Base-by-base conservation (phyloP, 768 basidiomycete genomes). In the Cyclocybe cylindracea region DNA sequence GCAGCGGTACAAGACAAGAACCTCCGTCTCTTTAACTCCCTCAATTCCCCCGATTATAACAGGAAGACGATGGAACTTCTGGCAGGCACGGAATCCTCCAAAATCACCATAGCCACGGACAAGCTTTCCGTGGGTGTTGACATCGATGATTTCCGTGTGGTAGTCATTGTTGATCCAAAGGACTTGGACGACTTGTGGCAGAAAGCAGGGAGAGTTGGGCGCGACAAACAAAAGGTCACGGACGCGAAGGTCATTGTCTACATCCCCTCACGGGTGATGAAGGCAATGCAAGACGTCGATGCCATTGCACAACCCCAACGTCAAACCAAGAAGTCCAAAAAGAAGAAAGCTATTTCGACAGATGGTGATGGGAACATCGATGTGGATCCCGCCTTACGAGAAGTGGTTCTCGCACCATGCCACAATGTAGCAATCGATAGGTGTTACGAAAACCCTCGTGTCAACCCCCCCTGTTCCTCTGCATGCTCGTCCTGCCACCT, bases 191-290 rank as follows among this genome's bases (percentile, higher is more conserved):
- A 57, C 11, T 32, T 57, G 10, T 39, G 48, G 32, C 62, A 60
- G 34, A 62, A 64, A 46, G 53, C 54, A 3, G 61, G 61, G 18
- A 50, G 58, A 2, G 51, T 56, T 19, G 55, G 59, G 7, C 37
- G 56, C 32, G 44, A 58, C 35, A 32, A 33, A 10, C 3, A 39
- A 2, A 37, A 19, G 13, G 43, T 51, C 14, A 32, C 18, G 13
- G 56, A 56, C 32, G 35, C 62, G 1, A 46, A 52, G 14, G 46
- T 56, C 13, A 43, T 63, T 24, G 36, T 63, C 11, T 62, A 61
- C 37, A 14, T 55, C 34, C 35, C 51, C 34, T 39, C 9, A 19
- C 38, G 34, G 6, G 18, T 13, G 16, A 44, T 48, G 39, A 39
- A 14, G 8, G 35, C 43, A 24, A n/a, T 48, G 38, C n/a, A 33